Conservation (phyloP, 164 flowering plant genomes). For the Macadamia integrifolia region DNA sequence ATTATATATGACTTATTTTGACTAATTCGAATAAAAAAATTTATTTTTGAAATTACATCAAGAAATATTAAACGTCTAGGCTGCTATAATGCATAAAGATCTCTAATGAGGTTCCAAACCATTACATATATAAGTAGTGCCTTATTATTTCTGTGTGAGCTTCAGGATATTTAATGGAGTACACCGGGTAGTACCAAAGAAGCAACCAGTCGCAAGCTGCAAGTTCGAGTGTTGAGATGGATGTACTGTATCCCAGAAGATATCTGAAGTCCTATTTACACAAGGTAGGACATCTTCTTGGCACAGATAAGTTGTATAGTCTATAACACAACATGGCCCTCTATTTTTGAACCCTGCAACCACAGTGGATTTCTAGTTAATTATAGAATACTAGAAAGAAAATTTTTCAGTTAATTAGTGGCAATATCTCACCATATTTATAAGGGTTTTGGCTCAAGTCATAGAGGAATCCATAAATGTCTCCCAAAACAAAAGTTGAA, state of each 20-base stretch:
- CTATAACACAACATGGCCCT: conserved; percentile 46
- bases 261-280: conserved; percentile 12
- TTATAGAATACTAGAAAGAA: not conserved
- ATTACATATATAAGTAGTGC: too few relatives aligned
- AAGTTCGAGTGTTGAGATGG: conserved; percentile 4
- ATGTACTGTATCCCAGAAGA: too few relatives aligned
- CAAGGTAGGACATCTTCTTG: conserved; percentile 34
- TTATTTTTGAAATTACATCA: too few relatives aligned
- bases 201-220: not conserved
- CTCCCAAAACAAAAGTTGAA: too few relatives aligned
- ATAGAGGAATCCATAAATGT: conserved; percentile 26
- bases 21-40: too few relatives aligned
- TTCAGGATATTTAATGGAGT: too few relatives aligned
- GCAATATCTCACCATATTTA: conserved; percentile 50
- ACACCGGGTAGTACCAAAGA: not conserved
- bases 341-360: conserved; percentile 32
- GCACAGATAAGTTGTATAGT: conserved; percentile 32
- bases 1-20: too few relatives aligned
- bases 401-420: too few relatives aligned
- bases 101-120: too few relatives aligned
- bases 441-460: conserved; percentile 31
- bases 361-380: not conserved
- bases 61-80: too few relatives aligned
- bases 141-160: too few relatives aligned
- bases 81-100: too few relatives aligned